These are phyloP conservation scores for Leccinum pallidistipes DNA, from an alignment of 1,284 basidiomycete genomes.

Conservation along the genomic window DNA sequence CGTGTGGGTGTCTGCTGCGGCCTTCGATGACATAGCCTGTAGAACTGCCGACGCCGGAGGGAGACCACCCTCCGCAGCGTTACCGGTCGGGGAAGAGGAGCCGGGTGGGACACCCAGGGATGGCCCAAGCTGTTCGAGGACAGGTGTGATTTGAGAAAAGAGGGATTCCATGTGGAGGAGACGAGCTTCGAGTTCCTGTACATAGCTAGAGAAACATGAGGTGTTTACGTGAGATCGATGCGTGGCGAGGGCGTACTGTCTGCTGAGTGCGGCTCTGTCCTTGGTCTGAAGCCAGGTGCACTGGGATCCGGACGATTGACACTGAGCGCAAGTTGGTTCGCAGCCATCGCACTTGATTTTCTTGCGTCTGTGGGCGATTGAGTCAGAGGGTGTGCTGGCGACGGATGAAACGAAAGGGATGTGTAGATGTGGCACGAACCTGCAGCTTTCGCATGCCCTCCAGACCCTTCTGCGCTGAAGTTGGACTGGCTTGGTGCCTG, in stretches of 20 bases:
- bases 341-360: constrained; percentile 88
- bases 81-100: constrained; percentile 32
- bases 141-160: constrained; percentile 74
- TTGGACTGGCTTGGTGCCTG: constrained; percentile 67
- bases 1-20: constrained; percentile 33
- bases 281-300: constrained; percentile 87
- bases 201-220: constrained; percentile 56
- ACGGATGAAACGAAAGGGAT: constrained; percentile 17
- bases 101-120: constrained; percentile 42
- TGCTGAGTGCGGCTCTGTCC: constrained; percentile 79
- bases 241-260: constrained; percentile 60
- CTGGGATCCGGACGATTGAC: constrained; percentile 64
- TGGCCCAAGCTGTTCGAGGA: constrained; percentile 67
- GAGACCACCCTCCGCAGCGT: constrained; percentile 33
- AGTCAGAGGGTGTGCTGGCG: constrained; percentile 16
- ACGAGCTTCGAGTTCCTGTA: constrained; percentile 82
- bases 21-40: constrained; percentile 45
- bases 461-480: constrained; percentile 74
- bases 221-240: constrained; percentile 14
- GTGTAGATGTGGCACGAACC: constrained; percentile 47
- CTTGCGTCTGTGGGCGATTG: constrained; percentile 60
- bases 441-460: constrained; percentile 83
- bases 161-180: constrained; percentile 81
- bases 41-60: constrained; percentile 40
- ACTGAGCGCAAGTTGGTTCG: constrained; percentile 83